phyloP scores from a whole-genome alignment of 306 rosid genomes.

The Pachyrhizus erosus region DNA sequence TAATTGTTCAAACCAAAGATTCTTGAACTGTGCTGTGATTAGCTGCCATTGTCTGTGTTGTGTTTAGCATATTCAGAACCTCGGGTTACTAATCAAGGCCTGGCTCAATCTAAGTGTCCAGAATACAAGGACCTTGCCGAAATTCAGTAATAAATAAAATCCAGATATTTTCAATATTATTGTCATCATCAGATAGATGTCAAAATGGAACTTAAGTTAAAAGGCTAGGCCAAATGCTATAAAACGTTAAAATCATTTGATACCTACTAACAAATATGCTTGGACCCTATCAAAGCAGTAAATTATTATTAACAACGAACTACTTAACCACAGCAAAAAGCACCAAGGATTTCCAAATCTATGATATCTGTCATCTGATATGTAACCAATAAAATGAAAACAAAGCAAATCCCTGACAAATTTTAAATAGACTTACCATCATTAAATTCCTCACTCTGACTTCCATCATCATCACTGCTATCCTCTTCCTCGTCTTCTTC shows the following conservation, averaged over 20 bases:
- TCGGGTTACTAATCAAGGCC: conserved; percentile 16
- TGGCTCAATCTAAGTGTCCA: conserved; percentile 10
- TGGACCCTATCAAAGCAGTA: conserved; percentile 31
- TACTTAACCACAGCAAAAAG: conserved; percentile 21
- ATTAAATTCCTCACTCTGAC: conserved; percentile 78
- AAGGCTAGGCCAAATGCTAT: conserved; percentile 7
- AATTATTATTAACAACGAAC: conserved; percentile 6
- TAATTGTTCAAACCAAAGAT: neutral
- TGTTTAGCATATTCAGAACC: conserved; percentile 2
- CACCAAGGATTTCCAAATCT: conserved; percentile 12
- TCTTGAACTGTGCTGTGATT: conserved; percentile 18
- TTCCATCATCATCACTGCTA: conserved; percentile 53
- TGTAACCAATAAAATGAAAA: conserved; percentile 33
- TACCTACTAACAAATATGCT: conserved; percentile 19
- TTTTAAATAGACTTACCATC: conserved; percentile 57
- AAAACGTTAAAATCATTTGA: neutral
- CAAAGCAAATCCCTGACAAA: neutral
- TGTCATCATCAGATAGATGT: neutral
- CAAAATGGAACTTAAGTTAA: conserved; percentile 28
- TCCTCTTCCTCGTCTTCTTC: conserved; percentile 62
- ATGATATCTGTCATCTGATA: conserved; percentile 27
- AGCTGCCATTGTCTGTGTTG: neutral
- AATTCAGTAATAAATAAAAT: conserved; percentile 13
- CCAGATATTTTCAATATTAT: neutral
- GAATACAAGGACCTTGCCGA: neutral